phyloP scores from a whole-genome alignment of 2,329 filamentous ascomycete species.

The Chaetothyriales sp. region DNA sequence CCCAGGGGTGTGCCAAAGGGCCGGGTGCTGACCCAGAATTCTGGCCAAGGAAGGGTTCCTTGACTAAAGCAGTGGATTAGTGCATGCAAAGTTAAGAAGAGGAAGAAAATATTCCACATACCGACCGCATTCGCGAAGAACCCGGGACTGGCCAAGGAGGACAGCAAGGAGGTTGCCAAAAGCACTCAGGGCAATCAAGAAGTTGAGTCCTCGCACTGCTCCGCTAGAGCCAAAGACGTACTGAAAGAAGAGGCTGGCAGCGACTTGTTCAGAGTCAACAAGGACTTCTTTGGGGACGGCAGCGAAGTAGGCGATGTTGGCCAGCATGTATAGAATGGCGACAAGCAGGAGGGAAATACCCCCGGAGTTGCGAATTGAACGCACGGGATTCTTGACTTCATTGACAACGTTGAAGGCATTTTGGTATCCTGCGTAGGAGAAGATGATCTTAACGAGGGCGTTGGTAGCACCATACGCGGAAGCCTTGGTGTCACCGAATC shows the following conservation, averaged over 20 bases:
- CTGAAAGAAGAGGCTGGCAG: constrained; percentile 44
- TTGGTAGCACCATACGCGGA: constrained; percentile 39
- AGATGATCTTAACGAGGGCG: constrained; percentile 44
- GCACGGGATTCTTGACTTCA: constrained; percentile 45
- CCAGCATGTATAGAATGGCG: constrained; percentile 41
- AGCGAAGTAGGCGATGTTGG: constrained; percentile 47
- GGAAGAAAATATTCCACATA: constrained; percentile 12
- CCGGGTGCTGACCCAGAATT: constrained; percentile 47
- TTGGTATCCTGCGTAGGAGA: constrained; percentile 42
- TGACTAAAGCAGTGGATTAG: constrained; percentile 26
- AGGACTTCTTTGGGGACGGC: constrained; percentile 42
- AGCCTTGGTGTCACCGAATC: constrained; percentile 23
- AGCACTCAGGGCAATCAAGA: constrained; percentile 41
- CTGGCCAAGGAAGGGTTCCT: constrained; percentile 45
- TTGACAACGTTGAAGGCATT: constrained; percentile 50
- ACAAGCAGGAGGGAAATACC: constrained; percentile 37
- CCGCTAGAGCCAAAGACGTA: constrained; percentile 39
- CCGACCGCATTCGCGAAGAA: constrained; percentile 46
- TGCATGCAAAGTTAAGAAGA: neutral
- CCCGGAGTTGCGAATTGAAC: constrained; percentile 37
- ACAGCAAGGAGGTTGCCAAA: constrained; percentile 46
- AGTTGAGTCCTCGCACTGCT: constrained; percentile 40
- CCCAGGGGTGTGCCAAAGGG: constrained; percentile 50
- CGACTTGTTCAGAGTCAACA: constrained; percentile 37
- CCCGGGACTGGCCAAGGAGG: constrained; percentile 38